phyloP scores from a whole-genome alignment of 2,329 filamentous ascomycete species.

The Beauveria caledonica region DNA sequence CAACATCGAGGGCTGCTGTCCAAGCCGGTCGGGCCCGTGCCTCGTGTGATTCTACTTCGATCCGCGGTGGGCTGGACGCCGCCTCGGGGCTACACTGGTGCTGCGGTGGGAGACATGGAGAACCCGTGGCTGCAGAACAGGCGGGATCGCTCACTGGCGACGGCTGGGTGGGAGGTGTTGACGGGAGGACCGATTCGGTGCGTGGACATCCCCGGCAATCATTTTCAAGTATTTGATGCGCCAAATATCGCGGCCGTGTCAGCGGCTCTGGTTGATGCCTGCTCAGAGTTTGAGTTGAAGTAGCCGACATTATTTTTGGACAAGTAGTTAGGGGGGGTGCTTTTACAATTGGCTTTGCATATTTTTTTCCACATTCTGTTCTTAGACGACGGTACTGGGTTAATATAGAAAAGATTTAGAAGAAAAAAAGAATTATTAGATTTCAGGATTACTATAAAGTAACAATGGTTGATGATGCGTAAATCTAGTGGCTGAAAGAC shows the following conservation, averaged over 20 bases:
- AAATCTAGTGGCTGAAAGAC: no score
- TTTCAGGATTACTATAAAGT: no score
- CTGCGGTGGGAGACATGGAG: background rate
- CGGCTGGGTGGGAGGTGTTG: background rate
- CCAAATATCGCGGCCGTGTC: background rate
- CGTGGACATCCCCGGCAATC: background rate
- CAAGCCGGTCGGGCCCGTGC: background rate
- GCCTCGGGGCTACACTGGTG: background rate
- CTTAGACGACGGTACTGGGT: no score
- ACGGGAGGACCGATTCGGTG: background rate
- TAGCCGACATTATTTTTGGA: background rate
- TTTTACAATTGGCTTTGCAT: no score
- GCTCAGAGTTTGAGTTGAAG: background rate
- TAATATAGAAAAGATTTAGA: no score
- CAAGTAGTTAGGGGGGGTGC: no score
- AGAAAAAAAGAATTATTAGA: no score
- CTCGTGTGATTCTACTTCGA: background rate
- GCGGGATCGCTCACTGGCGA: background rate
- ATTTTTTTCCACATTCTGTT: no score
- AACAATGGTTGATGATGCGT: no score
- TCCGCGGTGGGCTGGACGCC: background rate
- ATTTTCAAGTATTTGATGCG: background rate
- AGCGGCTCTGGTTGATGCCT: background rate
- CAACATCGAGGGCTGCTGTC: background rate
- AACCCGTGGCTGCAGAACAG: background rate